Base-by-base conservation (phyloP, 1,139 yeast genomes). In the Saccharomyces hybrid region DNA sequence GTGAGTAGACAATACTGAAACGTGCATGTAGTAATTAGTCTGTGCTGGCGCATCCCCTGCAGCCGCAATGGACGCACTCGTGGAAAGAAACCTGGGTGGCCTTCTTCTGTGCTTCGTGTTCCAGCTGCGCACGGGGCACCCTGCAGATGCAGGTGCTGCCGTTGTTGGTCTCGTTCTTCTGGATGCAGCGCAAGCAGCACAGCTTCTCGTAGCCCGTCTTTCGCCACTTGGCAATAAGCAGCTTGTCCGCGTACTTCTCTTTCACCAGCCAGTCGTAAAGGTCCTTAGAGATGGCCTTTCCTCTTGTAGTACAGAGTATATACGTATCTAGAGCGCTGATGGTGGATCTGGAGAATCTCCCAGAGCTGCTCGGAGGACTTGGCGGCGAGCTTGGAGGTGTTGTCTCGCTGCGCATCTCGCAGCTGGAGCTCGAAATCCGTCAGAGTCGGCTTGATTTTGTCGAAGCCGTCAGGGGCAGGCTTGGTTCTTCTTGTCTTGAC, bases 141-240 rank as follows among this genome's bases (percentile, higher is more conserved):
- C 97, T 74, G 65, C 97, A 90, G 21, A 90, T 81, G 71, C 97
- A 90, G 0, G 91, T 67, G 4, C 81, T 79, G 9, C 83, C 84
- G 60, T 84, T 85, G 61, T 80, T 80, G 50, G 78, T 82, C 59
- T 85, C 88, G 46, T 71, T 73, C n/a, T 78, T 75, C 62, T 83
- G 82, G 46, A 90, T 88, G 67, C 98, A 90, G 60, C 81, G 78
- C 58, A 90, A 71, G 67, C 98, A 90, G 65, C 98, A 90, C 54
- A 90, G 73, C 57, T 85, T 80, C 67, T 90, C 97, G 70, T 90
- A 90, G 7, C 97, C 97, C 65, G 82, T 84, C 66, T 88, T 89
- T 70, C 84, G 84, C 97, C 97, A 90, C 69, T 90, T 90, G 38
- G 96, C 95, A 44, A 90, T 88, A 56, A 90, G 73, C 48, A 81